A percentile compares a stretch with the other conserved stretches of the same genome.
Conservation (phyloP, 805 yeast species). For the Candida montana region DNA sequence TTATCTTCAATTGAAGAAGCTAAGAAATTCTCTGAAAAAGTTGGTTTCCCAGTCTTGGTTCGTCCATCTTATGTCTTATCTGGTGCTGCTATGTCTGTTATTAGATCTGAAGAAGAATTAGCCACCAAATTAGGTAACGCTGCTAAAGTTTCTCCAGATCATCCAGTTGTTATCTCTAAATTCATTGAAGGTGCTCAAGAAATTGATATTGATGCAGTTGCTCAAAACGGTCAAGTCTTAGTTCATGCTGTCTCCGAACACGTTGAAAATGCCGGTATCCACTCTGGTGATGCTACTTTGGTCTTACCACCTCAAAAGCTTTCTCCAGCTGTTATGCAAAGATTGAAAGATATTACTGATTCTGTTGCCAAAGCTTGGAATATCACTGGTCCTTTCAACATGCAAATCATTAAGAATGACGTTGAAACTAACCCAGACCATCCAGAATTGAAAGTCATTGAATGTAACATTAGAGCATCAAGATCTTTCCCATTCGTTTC, state of each 20-base stretch:
- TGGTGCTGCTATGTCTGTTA: constrained; percentile 98
- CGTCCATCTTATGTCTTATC: constrained; percentile 96
- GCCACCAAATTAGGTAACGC: constrained; percentile 81
- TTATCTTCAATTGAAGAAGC: constrained; percentile 84
- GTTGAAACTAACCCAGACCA: constrained; percentile 51
- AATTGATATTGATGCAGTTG: constrained; percentile 96
- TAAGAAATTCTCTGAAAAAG: constrained; percentile 73
- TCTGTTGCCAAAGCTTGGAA: constrained; percentile 93
- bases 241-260: constrained; percentile 97
- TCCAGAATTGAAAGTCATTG: constrained; percentile 85
- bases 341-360: constrained; percentile 84
- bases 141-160: constrained; percentile 88
- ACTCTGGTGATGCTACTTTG: constrained; percentile 97
- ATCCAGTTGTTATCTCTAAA: constrained; percentile 96
- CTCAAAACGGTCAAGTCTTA: constrained; percentile 77
- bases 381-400: constrained; percentile 96
- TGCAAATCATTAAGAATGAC: constrained; percentile 87
- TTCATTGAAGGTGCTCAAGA: constrained; percentile 95
- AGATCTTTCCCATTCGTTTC: constrained; percentile 99
- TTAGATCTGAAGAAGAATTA: constrained; percentile 71
- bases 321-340: constrained; percentile 55
- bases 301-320: constrained; percentile 87
- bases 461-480: constrained; percentile 97
- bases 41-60: constrained; percentile 91
- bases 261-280: constrained; percentile 97